Percentiles rank a stretch among this genome's conserved stretches.
Evolutionary conservation across 2,329 filamentous ascomycete genomes (phyloP).

Genomic region (Exophiala lecanii-corni): DNA sequence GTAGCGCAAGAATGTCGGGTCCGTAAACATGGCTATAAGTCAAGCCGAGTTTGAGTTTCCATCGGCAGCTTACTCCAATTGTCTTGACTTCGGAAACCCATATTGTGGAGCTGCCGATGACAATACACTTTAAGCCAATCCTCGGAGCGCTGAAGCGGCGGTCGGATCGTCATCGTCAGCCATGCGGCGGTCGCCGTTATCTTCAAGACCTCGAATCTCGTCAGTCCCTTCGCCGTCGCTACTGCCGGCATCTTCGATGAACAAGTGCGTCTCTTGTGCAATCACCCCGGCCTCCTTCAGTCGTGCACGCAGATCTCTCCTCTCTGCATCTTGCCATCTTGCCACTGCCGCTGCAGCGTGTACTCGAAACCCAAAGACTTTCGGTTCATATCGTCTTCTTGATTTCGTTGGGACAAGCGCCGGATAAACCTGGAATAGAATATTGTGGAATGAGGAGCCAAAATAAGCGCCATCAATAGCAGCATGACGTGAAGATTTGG

Average conservation of each 20-base stretch:
- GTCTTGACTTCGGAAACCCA: no score
- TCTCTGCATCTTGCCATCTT: slow-evolving; percentile 80
- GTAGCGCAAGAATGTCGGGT: no score
- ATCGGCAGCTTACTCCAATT: no score
- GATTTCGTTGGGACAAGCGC: slow-evolving; percentile 82
- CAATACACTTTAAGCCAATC: no score
- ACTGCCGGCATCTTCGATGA: slow-evolving; percentile 25
- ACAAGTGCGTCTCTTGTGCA: slow-evolving; percentile 18
- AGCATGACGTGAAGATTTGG: slow-evolving; percentile 92
- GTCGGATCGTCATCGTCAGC: background rate
- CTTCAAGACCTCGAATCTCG: slow-evolving; percentile 8
- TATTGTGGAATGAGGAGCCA: slow-evolving; percentile 96
- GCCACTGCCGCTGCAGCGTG: slow-evolving; percentile 83
- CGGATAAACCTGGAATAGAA: slow-evolving; percentile 97
- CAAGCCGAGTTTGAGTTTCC: no score
- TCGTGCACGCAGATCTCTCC: slow-evolving; percentile 76
- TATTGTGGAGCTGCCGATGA: no score
- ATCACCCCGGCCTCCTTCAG: slow-evolving; percentile 67
- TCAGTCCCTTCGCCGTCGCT: slow-evolving; percentile 20
- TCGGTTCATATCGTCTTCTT: slow-evolving; percentile 77
- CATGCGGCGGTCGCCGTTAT: slow-evolving; percentile 11
- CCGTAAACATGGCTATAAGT: no score
- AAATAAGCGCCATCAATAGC: slow-evolving; percentile 98
- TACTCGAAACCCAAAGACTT: slow-evolving; percentile 92
- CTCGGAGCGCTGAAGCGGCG: no score